Evolutionary conservation across 331 rosid species (phyloP).

Genomic region (Rhamnella rubrinervis): DNA sequence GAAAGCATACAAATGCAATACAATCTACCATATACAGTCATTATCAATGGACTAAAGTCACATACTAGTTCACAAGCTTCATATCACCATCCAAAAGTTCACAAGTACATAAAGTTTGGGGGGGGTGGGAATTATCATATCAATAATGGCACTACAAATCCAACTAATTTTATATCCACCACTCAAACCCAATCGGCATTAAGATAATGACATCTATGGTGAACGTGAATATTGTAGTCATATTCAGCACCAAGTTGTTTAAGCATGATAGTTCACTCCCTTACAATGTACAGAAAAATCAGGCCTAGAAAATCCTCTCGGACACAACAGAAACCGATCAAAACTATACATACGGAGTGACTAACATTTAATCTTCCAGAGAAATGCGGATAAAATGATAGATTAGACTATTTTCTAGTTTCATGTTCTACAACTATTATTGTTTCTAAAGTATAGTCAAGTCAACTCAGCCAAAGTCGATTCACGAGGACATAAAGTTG

Average conservation of each 20-base stretch:
- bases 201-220: slow-evolving; percentile 11
- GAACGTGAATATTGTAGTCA: slow-evolving; percentile 24
- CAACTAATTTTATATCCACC: slow-evolving; percentile 6
- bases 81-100: slow-evolving; percentile 22
- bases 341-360: background rate
- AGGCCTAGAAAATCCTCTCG: background rate
- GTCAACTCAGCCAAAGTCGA: no score
- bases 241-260: slow-evolving; percentile 11
- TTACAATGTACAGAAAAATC: background rate
- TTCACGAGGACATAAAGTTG: slow-evolving; percentile 20
- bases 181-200: background rate
- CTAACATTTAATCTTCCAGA: slow-evolving; percentile 11
- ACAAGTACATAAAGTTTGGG: slow-evolving; percentile 19
- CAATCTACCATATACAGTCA: no score
- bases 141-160: slow-evolving; percentile 8
- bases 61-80: background rate
- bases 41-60: background rate
- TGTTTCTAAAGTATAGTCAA: background rate
- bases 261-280: background rate
- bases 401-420: slow-evolving; percentile 12
- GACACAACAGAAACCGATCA: slow-evolving; percentile 6
- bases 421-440: background rate
- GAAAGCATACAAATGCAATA: no score
- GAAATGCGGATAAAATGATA: slow-evolving; percentile 10
- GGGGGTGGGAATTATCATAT: slow-evolving; percentile 5